Base-by-base conservation (phyloP, 2,329 filamentous ascomycete genomes). In the Cladophialophora psammophila region DNA sequence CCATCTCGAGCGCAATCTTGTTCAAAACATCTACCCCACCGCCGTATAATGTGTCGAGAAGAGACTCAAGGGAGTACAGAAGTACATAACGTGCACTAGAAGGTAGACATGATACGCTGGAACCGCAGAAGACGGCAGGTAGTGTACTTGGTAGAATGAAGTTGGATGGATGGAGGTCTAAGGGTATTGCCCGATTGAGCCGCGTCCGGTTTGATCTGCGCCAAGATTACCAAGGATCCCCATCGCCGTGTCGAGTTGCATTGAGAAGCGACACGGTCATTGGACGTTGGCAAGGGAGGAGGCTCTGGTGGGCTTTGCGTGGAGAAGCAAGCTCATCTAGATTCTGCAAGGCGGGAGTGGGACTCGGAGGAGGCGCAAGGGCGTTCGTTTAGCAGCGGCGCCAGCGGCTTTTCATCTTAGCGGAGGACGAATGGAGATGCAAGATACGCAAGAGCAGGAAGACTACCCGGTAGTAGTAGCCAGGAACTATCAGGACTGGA, bases 341-440 rank as follows among this genome's bases (percentile, higher is more conserved):
- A 26, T 26, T 26, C 26, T 20, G 42, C 42, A 48, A 18, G 42
- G 6, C 42, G 42, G 18, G 18, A 35, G 59, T 38, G 56, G 56
- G 18, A 34, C 38, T 50, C 45, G 20, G 20, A 26, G 26, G 26
- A 26, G 3, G 26, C 26, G 26, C 26, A 26, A 26, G 45, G 45
- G 45, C 18, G 20, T 50, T 50, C 26, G 45, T 31, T 50, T 50
- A 50, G 45, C 18, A 50, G 26, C 45, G 18, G 18, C 15, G 45
- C 45, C 18, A 18, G 45, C 45, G 45, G 42, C 8, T 5, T 18
- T 54, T 61, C 59, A 61, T 61, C 35, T 61, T 45, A 18, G 34
- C 8, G 20, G 18, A 26, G 32, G 48, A 18, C 61, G 52, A 63
- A 63, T 63, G n/a, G 48, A 53, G 35, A 50, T 5, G 38, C 54